Evolutionary conservation across 2,329 filamentous ascomycete genomes (phyloP).

Genomic region (Apiospora rasikravindrae): DNA sequence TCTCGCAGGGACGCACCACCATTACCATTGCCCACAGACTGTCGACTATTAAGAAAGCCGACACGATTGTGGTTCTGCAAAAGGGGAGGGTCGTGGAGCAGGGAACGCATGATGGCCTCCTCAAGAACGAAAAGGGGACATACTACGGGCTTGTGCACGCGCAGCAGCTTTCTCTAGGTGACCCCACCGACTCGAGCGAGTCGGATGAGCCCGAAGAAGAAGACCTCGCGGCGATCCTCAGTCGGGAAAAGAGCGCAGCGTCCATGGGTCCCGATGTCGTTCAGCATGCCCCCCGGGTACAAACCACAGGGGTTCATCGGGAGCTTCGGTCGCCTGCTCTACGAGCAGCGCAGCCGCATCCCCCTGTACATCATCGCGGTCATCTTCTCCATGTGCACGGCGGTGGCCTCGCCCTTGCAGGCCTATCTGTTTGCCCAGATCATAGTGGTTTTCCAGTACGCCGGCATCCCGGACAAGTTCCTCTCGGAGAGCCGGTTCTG

Average conservation of each 20-base stretch:
- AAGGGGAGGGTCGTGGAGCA: conserved; percentile 74
- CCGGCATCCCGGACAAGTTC: conserved; percentile 37
- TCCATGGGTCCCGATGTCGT: conserved; percentile 37
- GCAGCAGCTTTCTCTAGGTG: conserved; percentile 62
- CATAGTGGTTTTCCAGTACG: conserved; percentile 54
- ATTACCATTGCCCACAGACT: conserved; percentile 78
- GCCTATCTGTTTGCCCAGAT: conserved; percentile 62
- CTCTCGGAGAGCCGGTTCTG: conserved; percentile 60
- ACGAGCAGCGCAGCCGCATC: conserved; percentile 59
- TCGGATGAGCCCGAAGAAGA: conserved; percentile 45
- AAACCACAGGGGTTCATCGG: conserved; percentile 48
- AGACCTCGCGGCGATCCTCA: conserved; percentile 45
- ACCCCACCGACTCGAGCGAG: conserved; percentile 45
- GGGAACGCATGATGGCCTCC: conserved; percentile 75
- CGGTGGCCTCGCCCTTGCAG: conserved; percentile 54
- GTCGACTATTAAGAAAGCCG: conserved; percentile 77
- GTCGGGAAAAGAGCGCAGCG: conserved; percentile 52
- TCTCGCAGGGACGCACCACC: conserved; percentile 68
- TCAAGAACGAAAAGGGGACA: conserved; percentile 63
- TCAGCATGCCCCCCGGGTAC: conserved; percentile 36
- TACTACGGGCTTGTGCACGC: conserved; percentile 72
- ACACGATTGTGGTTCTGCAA: conserved; percentile 78
- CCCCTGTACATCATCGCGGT: conserved; percentile 56
- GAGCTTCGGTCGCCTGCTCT: conserved; percentile 62
- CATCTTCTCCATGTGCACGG: conserved; percentile 50